Conservation (phyloP, 331 rosid species). For the Saraca asoca region DNA sequence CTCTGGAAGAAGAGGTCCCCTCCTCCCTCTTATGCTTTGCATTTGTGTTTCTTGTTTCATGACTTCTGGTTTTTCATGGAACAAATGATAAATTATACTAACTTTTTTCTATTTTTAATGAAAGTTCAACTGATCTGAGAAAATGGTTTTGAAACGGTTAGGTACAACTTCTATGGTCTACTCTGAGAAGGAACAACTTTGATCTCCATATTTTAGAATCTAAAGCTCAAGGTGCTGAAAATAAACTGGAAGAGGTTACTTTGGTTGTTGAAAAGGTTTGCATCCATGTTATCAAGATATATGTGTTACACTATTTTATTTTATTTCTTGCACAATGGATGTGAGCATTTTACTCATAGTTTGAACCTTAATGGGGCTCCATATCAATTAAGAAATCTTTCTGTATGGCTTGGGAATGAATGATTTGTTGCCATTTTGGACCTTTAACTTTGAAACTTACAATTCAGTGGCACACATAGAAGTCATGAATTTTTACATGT, state of each 20-base stretch:
- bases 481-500: conserved; percentile 12
- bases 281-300: conserved; percentile 9
- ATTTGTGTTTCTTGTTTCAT: neutral
- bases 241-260: conserved; percentile 49
- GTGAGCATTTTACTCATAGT: neutral
- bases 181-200: conserved; percentile 71
- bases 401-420: conserved; percentile 20
- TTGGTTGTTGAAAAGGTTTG: conserved; percentile 66
- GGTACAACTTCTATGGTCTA: conserved; percentile 80
- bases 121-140: conserved; percentile 56
- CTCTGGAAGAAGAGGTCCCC: conserved; percentile 72
- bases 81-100: neutral
- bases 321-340: neutral
- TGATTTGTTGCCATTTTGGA: conserved; percentile 12
- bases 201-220: conserved; percentile 68
- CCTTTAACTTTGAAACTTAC: conserved; percentile 19
- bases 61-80: neutral
- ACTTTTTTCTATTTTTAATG: conserved; percentile 31
- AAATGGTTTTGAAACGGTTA: conserved; percentile 50
- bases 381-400: neutral
- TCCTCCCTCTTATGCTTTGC: neutral
- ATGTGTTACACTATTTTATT: neutral
- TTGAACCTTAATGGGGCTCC: conserved; percentile 12
- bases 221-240: conserved; percentile 61
- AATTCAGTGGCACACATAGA: neutral